These are phyloP conservation scores for Pulicaria dysenterica DNA, from an alignment of 129 eudicot genomes.

Conservation along the genomic window DNA sequence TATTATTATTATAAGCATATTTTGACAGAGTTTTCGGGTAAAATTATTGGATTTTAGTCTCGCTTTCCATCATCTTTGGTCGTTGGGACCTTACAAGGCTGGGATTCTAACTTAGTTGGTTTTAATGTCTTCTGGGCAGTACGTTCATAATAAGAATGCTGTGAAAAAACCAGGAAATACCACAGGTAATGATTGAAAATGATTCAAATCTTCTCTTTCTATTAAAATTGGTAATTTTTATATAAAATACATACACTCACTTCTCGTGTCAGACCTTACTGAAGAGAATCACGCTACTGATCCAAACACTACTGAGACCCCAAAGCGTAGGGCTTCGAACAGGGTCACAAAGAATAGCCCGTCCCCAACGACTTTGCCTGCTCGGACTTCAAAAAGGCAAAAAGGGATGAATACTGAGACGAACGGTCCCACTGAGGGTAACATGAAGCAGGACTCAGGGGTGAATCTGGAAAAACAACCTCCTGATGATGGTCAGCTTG, in stretches of 20 bases:
- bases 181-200: slow-evolving; percentile 26
- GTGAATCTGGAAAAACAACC: slow-evolving; percentile 36
- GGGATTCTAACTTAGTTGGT: neutral
- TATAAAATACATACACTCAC: neutral
- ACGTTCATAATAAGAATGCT: slow-evolving; percentile 26
- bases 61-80: neutral
- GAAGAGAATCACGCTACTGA: slow-evolving; percentile 20
- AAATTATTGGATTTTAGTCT: too few species aligned
- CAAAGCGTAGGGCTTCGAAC: slow-evolving; percentile 28
- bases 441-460: slow-evolving; percentile 35
- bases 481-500: slow-evolving; percentile 32
- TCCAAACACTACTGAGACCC: slow-evolving; percentile 28
- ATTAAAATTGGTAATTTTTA: neutral
- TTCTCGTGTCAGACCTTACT: neutral
- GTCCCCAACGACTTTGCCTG: slow-evolving; percentile 12
- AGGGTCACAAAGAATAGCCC: slow-evolving; percentile 20
- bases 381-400: slow-evolving; percentile 62
- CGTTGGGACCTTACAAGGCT: neutral
- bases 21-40: neutral
- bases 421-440: slow-evolving; percentile 2
- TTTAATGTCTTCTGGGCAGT: slow-evolving; percentile 23
- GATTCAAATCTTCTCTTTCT: neutral
- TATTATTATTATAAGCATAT: neutral
- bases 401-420: slow-evolving; percentile 43
- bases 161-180: slow-evolving; percentile 32